Evolutionary conservation across 108 stramenopile species (phyloP).

Genomic region (Stephanodiscus triporus): DNA sequence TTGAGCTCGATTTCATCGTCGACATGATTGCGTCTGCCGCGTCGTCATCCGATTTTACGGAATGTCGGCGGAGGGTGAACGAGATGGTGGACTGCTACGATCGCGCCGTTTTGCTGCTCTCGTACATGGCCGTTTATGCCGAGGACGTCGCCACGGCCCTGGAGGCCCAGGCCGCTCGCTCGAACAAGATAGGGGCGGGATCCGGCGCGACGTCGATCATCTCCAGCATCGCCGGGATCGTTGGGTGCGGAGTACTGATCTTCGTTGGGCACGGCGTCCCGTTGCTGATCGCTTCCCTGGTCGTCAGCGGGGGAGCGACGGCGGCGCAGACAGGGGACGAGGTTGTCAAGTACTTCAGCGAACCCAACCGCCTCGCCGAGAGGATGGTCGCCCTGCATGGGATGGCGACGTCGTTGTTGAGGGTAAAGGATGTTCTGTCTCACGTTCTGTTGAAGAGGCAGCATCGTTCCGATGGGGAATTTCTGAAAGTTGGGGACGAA

Average conservation of each 20-base stretch:
- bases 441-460: conserved; percentile 45
- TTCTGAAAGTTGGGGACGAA: conserved; percentile 1
- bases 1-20: conserved; percentile 69
- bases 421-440: conserved; percentile 60
- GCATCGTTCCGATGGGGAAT: background rate
- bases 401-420: conserved; percentile 60
- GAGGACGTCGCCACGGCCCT: conserved; percentile 48
- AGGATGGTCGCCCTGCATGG: conserved; percentile 69
- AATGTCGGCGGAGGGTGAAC: conserved; percentile 46
- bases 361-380: conserved; percentile 68
- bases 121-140: conserved; percentile 62
- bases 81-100: conserved; percentile 75
- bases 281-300: conserved; percentile 63
- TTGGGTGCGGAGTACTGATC: conserved; percentile 65
- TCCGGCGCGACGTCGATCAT: conserved; percentile 61
- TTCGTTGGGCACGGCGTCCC: conserved; percentile 63
- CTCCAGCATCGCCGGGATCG: conserved; percentile 66
- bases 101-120: conserved; percentile 58
- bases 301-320: conserved; percentile 74
- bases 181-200: conserved; percentile 61
- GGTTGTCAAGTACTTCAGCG: conserved; percentile 65
- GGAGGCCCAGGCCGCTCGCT: conserved; percentile 45
- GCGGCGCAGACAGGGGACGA: conserved; percentile 60
- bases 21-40: conserved; percentile 52
- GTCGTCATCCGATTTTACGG: conserved; percentile 6